Base-by-base conservation (phyloP, 768 basidiomycete genomes). In the Saitozyma podzolica region DNA sequence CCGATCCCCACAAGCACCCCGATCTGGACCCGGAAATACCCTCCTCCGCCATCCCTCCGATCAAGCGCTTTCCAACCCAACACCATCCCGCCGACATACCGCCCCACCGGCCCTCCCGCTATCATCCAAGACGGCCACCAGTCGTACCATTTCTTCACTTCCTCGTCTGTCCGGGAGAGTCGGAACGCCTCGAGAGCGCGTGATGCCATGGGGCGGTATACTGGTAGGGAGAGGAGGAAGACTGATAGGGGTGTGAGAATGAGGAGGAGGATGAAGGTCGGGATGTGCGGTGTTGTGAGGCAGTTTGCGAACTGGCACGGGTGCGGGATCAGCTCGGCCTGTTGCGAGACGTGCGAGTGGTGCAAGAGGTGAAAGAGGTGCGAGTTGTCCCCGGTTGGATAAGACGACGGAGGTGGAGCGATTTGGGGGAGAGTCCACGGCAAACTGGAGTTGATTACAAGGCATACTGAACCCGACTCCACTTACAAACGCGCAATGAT, bases 401-500 rank as follows among this genome's bases (percentile, higher is more conserved):
- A n/a, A n/a, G n/a, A n/a, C n/a, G n/a, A n/a, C n/a, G n/a, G n/a
- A n/a, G n/a, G n/a, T n/a, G n/a, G n/a, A n/a, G n/a, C n/a, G n/a
- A n/a, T n/a, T n/a, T n/a, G n/a, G n/a, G n/a, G n/a, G n/a, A n/a
- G n/a, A n/a, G n/a, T n/a, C n/a, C n/a, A n/a, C n/a, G n/a, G n/a
- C n/a, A n/a, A n/a, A n/a, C n/a, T n/a, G n/a, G n/a, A n/a, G n/a
- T n/a, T n/a, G 29, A 29, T 2, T 29, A 29, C 29, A 29, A 29
- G 29, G 29, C 29, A 29, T 29, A 29, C 5, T 29, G 29, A 5
- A 29, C 29, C 2, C 2, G 3, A 40, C 1, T 39, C 14, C 19
- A 65, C 73, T 62, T 19, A 75, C 73, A 51, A 73, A 76, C 14
- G 74, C 70, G 65, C 80, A 81, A 68, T 78, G 77, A 59, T 81